Percentiles rank a stretch among this genome's conserved stretches.
These are phyloP conservation scores for Penicillium crystallinum DNA, from an alignment of 495 filamentous ascomycete species.

Conservation along the genomic window DNA sequence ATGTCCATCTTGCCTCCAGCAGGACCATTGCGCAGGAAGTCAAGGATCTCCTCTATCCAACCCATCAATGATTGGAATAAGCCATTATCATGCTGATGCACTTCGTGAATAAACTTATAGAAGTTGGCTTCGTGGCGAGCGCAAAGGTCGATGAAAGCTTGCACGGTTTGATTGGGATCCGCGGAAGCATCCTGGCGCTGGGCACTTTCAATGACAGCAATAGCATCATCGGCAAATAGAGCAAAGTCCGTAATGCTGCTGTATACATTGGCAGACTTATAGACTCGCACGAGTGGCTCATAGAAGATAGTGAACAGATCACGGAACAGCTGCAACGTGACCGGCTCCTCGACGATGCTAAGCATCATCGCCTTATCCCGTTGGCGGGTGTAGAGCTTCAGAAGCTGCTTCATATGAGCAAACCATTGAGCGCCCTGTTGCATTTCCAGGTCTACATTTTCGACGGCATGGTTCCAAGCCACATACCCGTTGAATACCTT, in stretches of 20 bases:
- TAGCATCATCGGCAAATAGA: conserved; percentile 84
- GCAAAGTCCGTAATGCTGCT: conserved; percentile 95
- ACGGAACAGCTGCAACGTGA: conserved; percentile 86
- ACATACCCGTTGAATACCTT: conserved; percentile 90
- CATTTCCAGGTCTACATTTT: conserved; percentile 85
- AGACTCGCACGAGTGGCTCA: conserved; percentile 90
- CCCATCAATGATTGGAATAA: conserved; percentile 93
- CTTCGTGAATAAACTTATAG: conserved; percentile 98
- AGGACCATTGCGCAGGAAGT: conserved; percentile 85
- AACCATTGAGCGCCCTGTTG: conserved; percentile 84
- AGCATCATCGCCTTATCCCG: conserved; percentile 98
- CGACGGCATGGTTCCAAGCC: conserved; percentile 93
- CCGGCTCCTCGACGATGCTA: conserved; percentile 88
- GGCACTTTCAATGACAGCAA: conserved; percentile 79
- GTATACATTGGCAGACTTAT: conserved; percentile 98
- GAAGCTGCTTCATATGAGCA: conserved; percentile 87
- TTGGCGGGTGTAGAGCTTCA: conserved; percentile 87
- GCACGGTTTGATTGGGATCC: conserved; percentile 98
- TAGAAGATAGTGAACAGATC: conserved; percentile 99
- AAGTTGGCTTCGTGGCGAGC: conserved; percentile 92
- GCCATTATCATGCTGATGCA: conserved; percentile 96
- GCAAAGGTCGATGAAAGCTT: conserved; percentile 96
- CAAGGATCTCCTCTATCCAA: conserved; percentile 95
- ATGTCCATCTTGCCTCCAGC: conserved; percentile 77
- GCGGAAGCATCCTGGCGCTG: conserved; percentile 88